phyloP scores from a whole-genome alignment of 2,329 filamentous ascomycete genomes.

The Aspergillus nomiae region DNA sequence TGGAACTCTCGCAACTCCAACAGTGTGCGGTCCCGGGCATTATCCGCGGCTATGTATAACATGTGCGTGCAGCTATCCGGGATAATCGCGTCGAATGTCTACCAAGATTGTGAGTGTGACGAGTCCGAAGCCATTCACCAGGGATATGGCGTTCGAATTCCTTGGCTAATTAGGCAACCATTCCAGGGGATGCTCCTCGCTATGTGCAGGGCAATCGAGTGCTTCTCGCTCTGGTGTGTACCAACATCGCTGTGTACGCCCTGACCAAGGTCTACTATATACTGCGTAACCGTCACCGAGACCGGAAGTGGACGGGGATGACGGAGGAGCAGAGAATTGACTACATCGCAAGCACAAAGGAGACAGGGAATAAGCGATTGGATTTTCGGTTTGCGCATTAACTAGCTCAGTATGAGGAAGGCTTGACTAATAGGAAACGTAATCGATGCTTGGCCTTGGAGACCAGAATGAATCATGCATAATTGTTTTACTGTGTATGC shows the following conservation, averaged over 20 bases:
- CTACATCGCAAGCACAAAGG: slow-evolving; percentile 34
- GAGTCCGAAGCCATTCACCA: neutral
- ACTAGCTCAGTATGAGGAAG: neutral
- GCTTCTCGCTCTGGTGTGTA: slow-evolving; percentile 23
- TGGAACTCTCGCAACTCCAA: slow-evolving; percentile 44
- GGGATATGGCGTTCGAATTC: neutral
- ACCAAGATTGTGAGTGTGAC: slow-evolving; percentile 29
- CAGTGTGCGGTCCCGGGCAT: slow-evolving; percentile 40
- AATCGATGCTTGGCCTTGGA: neutral
- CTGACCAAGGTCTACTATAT: slow-evolving; percentile 37
- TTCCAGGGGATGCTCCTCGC: slow-evolving; percentile 43
- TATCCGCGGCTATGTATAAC: slow-evolving; percentile 42
- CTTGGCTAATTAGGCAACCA: slow-evolving; percentile 7
- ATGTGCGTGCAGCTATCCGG: slow-evolving; percentile 40
- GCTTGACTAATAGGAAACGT: slow-evolving; percentile 1
- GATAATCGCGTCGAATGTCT: slow-evolving; percentile 41
- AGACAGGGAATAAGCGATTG: slow-evolving; percentile 36
- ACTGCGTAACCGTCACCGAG: slow-evolving; percentile 29
- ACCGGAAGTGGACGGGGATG: slow-evolving; percentile 35
- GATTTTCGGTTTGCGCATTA: slow-evolving; percentile 41
- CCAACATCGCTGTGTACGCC: slow-evolving; percentile 31
- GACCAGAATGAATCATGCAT: neutral
- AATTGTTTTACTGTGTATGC: neutral
- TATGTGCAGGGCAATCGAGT: slow-evolving; percentile 48
- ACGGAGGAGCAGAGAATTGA: slow-evolving; percentile 28